Conservation (phyloP, 371 early-diverging fungal species). For the Sporodiniella umbellata region DNA sequence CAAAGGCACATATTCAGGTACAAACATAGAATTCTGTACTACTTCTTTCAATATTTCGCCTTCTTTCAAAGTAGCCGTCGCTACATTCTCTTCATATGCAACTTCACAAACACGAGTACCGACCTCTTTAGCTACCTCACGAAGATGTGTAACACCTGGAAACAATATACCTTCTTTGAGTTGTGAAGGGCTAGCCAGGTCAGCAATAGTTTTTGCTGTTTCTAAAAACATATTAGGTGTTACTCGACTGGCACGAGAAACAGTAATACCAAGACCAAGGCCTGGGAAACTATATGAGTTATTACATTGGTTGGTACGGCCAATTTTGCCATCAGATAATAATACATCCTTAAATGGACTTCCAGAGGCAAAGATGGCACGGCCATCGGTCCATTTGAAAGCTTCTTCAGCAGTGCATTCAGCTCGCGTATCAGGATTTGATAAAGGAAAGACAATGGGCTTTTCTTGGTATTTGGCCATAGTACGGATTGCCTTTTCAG, state of each 20-base stretch:
- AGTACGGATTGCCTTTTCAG: conserved; percentile 51
- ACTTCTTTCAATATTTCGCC: conserved; percentile 49
- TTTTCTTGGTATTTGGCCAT: conserved; percentile 60
- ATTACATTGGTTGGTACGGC: conserved; percentile 63
- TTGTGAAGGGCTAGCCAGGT: conserved; percentile 55
- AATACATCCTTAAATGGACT: conserved; percentile 53
- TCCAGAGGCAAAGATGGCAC: conserved; percentile 64
- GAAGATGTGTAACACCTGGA: conserved; percentile 53
- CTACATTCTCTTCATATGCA: conserved; percentile 54
- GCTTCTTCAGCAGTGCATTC: conserved; percentile 68
- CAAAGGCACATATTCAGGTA: conserved; percentile 58
- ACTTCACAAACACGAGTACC: conserved; percentile 61
- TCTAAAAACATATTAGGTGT: conserved; percentile 61
- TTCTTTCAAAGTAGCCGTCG: conserved; percentile 39
- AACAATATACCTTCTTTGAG: conserved; percentile 58
- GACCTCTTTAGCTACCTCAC: conserved; percentile 52
- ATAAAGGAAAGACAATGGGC: conserved; percentile 63
- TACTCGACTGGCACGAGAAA: conserved; percentile 52
- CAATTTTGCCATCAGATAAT: conserved; percentile 42
- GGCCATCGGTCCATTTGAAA: conserved; percentile 58
- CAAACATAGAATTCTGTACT: conserved; percentile 51
- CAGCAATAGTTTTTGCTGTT: conserved; percentile 57
- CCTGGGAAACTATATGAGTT: conserved; percentile 63
- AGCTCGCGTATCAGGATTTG: conserved; percentile 62
- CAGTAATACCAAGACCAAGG: conserved; percentile 58